phyloP scores from a whole-genome alignment of 495 filamentous ascomycete genomes.

The Mytilinidion resinicola region DNA sequence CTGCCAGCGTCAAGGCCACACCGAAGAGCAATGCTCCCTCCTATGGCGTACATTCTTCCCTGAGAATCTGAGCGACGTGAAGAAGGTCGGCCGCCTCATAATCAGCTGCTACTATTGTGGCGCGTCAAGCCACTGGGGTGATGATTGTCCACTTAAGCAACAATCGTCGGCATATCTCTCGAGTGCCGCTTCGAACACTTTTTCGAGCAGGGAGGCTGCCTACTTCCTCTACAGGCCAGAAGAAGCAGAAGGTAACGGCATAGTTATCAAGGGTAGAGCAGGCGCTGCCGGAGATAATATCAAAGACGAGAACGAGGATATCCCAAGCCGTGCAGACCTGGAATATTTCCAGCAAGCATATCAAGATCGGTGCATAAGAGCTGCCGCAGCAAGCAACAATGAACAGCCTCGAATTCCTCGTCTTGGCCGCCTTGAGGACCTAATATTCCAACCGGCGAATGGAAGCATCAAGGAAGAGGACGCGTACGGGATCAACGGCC shows the following conservation, averaged over 20 bases:
- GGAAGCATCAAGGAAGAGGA: too few species aligned
- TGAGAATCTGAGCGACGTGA: background rate
- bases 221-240: background rate
- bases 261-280: background rate
- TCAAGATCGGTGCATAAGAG: too few species aligned
- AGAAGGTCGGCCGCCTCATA: background rate
- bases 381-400: too few species aligned
- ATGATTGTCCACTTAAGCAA: constrained; percentile 1
- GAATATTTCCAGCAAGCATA: too few species aligned
- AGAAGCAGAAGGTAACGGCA: background rate
- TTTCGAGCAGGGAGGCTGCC: background rate
- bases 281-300: background rate
- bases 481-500: too few species aligned
- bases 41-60: constrained; percentile 7
- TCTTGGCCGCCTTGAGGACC: too few species aligned
- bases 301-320: background rate
- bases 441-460: too few species aligned
- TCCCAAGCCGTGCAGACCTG: too few species aligned
- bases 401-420: too few species aligned
- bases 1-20: constrained; percentile 2
- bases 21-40: constrained; percentile 4
- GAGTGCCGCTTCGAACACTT: background rate
- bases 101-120: constrained; percentile 6
- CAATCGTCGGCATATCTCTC: background rate
- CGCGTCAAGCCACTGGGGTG: constrained; percentile 2